Percentiles rank a stretch among this genome's conserved stretches.
phyloP scores from a whole-genome alignment of 306 rosid genomes.

The Inga oerstediana region DNA sequence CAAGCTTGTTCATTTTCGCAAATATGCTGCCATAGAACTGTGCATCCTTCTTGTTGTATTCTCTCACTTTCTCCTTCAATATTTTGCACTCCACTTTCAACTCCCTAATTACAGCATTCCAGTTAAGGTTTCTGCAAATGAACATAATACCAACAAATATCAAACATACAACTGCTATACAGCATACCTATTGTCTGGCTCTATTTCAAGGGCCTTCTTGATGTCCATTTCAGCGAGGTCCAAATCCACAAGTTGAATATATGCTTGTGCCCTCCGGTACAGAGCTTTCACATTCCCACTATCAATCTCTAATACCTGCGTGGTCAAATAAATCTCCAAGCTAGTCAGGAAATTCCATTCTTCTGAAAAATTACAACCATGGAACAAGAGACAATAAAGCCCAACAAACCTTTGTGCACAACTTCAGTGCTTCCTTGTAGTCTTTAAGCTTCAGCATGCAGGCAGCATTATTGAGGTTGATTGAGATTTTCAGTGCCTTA shows the following conservation, averaged over 20 bases:
- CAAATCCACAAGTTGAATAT: slow-evolving; percentile 74
- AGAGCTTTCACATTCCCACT: slow-evolving; percentile 83
- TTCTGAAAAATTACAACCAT: background rate
- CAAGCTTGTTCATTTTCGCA: slow-evolving; percentile 68
- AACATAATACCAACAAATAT: no score
- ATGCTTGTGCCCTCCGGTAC: slow-evolving; percentile 93
- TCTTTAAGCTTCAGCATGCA: slow-evolving; percentile 83
- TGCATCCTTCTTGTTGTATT: slow-evolving; percentile 76
- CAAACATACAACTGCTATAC: no score
- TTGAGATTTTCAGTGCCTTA: slow-evolving; percentile 69
- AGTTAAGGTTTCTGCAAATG: background rate
- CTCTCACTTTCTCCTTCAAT: slow-evolving; percentile 84
- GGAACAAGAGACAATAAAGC: background rate
- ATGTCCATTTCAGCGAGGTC: slow-evolving; percentile 90
- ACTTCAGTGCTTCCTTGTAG: slow-evolving; percentile 75
- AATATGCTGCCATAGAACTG: slow-evolving; percentile 84
- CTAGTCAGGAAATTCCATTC: background rate
- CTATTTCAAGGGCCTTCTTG: slow-evolving; percentile 93
- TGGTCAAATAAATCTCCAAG: background rate
- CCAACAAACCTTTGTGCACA: slow-evolving; percentile 75
- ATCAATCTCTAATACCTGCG: slow-evolving; percentile 76
- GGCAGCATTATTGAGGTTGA: slow-evolving; percentile 86
- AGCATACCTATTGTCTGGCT: slow-evolving; percentile 74
- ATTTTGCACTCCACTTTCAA: slow-evolving; percentile 78
- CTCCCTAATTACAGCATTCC: slow-evolving; percentile 54